Percentiles rank a stretch among this genome's conserved stretches.
phyloP scores from a whole-genome alignment of 495 filamentous ascomycete genomes.

The Hypoxylon fuscum region DNA sequence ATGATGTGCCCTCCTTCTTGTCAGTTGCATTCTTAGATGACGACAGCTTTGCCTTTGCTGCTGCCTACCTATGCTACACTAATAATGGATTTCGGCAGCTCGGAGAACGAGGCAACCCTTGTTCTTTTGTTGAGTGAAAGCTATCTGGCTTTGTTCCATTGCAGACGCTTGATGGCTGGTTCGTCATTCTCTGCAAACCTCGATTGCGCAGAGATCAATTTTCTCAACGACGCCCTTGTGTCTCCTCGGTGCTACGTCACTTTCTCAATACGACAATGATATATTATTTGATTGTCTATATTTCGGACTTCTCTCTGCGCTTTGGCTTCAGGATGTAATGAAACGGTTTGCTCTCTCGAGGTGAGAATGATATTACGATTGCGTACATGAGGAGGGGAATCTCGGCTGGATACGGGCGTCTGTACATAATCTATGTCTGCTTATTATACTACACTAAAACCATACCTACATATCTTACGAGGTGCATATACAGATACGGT shows the following conservation, averaged over 20 bases:
- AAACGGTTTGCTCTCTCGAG: constrained; percentile 4
- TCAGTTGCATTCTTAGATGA: constrained; percentile 20
- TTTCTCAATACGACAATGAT: constrained; percentile 38
- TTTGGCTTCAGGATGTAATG: constrained; percentile 9
- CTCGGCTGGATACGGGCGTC: constrained; percentile 13
- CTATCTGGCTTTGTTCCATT: constrained; percentile 4
- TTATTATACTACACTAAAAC: neutral
- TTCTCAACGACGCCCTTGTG: constrained; percentile 17
- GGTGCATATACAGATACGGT: neutral
- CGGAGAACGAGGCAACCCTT: constrained; percentile 8
- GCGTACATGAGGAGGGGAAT: constrained; percentile 6
- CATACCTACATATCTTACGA: neutral
- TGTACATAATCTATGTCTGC: too few species aligned
- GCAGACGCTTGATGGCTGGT: constrained; percentile 2
- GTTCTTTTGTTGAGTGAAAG: neutral
- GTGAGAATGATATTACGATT: constrained; percentile 2
- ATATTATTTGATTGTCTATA: constrained; percentile 30
- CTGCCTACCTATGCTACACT: constrained; percentile 24
- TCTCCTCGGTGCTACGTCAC: constrained; percentile 28
- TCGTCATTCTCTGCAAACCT: constrained; percentile 2
- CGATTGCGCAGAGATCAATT: constrained; percentile 5
- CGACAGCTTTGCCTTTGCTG: constrained; percentile 24
- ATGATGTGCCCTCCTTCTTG: constrained; percentile 21
- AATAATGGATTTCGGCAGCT: neutral
- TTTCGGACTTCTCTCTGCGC: constrained; percentile 1